Conservation (phyloP, 768 basidiomycete species). For the Mycena metata region DNA sequence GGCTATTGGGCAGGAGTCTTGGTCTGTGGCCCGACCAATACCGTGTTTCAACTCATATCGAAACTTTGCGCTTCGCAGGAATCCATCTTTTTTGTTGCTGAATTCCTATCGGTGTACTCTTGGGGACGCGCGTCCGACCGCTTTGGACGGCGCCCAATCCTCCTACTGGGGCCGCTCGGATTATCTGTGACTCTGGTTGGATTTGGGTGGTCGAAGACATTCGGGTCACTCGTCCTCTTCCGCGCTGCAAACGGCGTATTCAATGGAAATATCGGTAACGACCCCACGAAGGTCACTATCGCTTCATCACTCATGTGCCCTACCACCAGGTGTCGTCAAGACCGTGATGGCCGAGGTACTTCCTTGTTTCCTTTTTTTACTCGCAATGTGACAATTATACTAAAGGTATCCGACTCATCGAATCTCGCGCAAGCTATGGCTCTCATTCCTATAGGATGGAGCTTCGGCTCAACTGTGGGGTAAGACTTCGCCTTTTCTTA, state of each 20-base stretch:
- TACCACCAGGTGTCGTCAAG: slow-evolving; percentile 43
- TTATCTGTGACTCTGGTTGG: slow-evolving; percentile 43
- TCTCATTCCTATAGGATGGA: slow-evolving; percentile 39
- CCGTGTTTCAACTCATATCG: slow-evolving; percentile 7
- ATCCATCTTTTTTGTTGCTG: slow-evolving; percentile 47
- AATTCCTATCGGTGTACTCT: slow-evolving; percentile 43
- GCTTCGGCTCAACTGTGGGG: slow-evolving; percentile 39
- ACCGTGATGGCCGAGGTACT: slow-evolving; percentile 48
- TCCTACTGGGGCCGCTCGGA: slow-evolving; percentile 49
- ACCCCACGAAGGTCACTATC: no score
- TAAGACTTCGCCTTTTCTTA: background rate
- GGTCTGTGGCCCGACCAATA: slow-evolving; percentile 30
- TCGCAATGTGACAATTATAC: background rate
- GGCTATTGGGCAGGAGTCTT: slow-evolving; percentile 50
- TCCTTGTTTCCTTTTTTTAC: background rate
- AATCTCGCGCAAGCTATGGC: slow-evolving; percentile 40
- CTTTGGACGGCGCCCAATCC: slow-evolving; percentile 48
- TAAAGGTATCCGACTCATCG: slow-evolving; percentile 37
- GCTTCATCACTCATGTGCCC: background rate
- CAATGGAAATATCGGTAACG: slow-evolving; percentile 43
- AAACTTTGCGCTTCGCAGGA: slow-evolving; percentile 33
- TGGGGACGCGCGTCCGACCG: slow-evolving; percentile 49
- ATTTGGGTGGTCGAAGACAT: slow-evolving; percentile 48
- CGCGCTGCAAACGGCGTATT: slow-evolving; percentile 47
- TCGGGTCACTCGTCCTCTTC: slow-evolving; percentile 42